Evolutionary conservation across 1,284 basidiomycete genomes (phyloP).

Genomic region (Pyrrhoderma lamaoense): DNA sequence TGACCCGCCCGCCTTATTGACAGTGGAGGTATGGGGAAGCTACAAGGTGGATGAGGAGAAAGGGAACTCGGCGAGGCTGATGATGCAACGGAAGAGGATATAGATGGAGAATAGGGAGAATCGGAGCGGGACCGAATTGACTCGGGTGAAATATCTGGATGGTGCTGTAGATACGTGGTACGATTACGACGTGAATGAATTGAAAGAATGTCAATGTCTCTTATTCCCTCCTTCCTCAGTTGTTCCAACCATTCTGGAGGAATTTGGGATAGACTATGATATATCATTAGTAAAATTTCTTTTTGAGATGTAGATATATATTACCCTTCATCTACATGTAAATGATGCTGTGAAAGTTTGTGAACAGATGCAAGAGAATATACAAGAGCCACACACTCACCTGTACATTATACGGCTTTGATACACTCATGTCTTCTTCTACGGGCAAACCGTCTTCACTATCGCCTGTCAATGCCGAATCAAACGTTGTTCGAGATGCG

Average conservation of each 20-base stretch:
- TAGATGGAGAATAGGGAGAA: conserved; percentile 10
- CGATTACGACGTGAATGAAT: conserved; percentile 17
- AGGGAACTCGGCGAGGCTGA: conserved; percentile 10
- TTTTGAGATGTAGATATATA: conserved; percentile 21
- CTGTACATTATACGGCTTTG: conserved; percentile 68
- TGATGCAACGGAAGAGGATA: conserved; percentile 4
- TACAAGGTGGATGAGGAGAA: neutral
- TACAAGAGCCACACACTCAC: conserved; percentile 32
- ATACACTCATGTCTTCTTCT: conserved; percentile 48
- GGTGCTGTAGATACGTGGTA: conserved; percentile 16
- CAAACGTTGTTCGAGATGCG: conserved; percentile 14
- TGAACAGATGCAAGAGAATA: neutral
- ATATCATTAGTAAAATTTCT: neutral
- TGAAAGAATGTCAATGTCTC: conserved; percentile 16
- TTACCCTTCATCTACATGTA: conserved; percentile 72
- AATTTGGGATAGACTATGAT: conserved; percentile 50
- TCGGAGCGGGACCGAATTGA: neutral
- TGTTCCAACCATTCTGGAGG: conserved; percentile 55
- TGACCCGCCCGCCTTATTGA: conserved; percentile 50
- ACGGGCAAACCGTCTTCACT: conserved; percentile 9
- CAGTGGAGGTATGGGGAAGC: conserved; percentile 43
- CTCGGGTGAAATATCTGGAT: conserved; percentile 15
- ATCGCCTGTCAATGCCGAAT: neutral
- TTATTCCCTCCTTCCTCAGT: conserved; percentile 18
- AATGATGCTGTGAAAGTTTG: conserved; percentile 47